A percentile compares a stretch with the other conserved stretches of the same genome.
phyloP scores from a whole-genome alignment of 2,329 filamentous ascomycete species.

The Neoarthrinium moseri region DNA sequence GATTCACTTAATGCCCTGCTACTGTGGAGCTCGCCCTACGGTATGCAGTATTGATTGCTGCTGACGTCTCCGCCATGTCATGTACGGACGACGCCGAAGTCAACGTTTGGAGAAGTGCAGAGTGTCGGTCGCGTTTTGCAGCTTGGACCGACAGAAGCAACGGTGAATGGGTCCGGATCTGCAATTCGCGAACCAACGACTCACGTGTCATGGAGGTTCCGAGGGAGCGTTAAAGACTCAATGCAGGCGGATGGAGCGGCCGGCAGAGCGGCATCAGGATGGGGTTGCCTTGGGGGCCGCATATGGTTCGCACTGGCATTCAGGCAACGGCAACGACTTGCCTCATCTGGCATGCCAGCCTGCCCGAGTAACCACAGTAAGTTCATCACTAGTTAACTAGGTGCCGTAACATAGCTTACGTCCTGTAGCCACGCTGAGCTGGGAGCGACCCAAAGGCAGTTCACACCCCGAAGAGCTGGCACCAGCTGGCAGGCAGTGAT shows the following conservation, averaged over 20 bases:
- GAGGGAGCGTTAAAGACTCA: neutral
- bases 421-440: too few species aligned
- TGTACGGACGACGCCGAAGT: neutral
- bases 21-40: neutral
- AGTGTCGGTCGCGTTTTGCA: too few species aligned
- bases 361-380: too few species aligned
- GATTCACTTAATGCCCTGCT: neutral
- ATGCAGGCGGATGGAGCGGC: neutral
- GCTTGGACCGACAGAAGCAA: too few species aligned
- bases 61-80: neutral
- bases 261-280: neutral
- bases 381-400: too few species aligned
- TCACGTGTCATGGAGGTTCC: neutral
- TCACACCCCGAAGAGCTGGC: neutral
- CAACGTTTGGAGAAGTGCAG: too few species aligned
- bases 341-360: too few species aligned
- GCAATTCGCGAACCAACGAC: neutral
- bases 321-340: neutral
- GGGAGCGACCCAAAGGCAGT: too few species aligned
- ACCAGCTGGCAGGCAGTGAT: neutral
- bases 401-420: too few species aligned
- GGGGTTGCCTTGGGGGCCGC: neutral
- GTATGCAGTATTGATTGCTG: neutral
- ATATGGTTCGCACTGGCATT: neutral
- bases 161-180: too few species aligned